phyloP scores from a whole-genome alignment of 805 yeast genomes.

The Metschnikowia drakensbergensis region DNA sequence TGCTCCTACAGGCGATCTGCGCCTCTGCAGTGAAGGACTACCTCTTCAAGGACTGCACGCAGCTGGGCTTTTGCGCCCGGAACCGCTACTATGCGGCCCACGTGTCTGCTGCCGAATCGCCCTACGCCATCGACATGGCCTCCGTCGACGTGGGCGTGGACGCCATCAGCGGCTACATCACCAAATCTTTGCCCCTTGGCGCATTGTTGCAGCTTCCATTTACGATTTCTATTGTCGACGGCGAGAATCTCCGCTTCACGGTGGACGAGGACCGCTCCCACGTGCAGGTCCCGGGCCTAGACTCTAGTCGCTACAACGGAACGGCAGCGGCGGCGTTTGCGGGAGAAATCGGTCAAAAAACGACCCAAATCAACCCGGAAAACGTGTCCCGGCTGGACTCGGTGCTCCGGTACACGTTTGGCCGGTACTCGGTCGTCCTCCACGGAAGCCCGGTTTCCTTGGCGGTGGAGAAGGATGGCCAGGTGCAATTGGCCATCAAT shows the following conservation, averaged over 20 bases:
- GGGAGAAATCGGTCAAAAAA: not conserved
- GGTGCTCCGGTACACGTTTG: conserved; percentile 29
- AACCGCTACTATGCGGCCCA: conserved; percentile 60
- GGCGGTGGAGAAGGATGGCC: conserved; percentile 43
- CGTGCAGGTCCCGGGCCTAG: conserved; percentile 24
- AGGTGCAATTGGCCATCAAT: conserved; percentile 56
- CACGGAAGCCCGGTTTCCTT: conserved; percentile 48
- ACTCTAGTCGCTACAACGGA: conserved; percentile 50
- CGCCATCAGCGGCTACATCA: conserved; percentile 42
- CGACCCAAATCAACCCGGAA: not conserved
- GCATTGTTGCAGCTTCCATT: conserved; percentile 47
- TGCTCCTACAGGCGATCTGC: not conserved
- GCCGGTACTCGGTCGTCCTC: conserved; percentile 44
- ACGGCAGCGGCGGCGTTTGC: conserved; percentile 26
- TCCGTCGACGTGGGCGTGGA: conserved; percentile 22
- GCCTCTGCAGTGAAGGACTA: conserved; percentile 50
- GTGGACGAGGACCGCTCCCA: conserved; percentile 58
- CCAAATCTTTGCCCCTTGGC: conserved; percentile 34
- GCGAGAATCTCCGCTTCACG: conserved; percentile 56
- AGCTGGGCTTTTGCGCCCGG: conserved; percentile 80
- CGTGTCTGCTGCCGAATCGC: conserved; percentile 12
- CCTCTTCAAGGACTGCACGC: conserved; percentile 71
- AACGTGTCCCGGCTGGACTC: conserved; percentile 12
- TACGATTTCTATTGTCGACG: conserved; percentile 50
- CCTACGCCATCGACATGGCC: conserved; percentile 24